Evolutionary conservation across 2,329 filamentous ascomycete species (phyloP).

Genomic region (Graphiopsis chlorocephala): DNA sequence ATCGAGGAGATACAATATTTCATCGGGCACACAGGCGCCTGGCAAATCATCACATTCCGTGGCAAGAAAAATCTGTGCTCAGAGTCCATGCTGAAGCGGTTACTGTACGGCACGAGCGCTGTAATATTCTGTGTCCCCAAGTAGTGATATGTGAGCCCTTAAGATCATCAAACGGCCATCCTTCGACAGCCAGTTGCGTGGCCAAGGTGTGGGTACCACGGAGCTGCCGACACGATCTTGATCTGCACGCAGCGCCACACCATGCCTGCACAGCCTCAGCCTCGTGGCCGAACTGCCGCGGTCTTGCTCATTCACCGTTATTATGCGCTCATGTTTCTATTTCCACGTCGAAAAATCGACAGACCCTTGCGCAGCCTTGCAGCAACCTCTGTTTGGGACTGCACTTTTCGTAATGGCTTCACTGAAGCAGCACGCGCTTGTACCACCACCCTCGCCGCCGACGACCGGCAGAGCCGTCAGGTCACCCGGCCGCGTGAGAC

Average conservation of each 20-base stretch:
- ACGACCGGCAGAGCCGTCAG: neutral
- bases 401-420: neutral
- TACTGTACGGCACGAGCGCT: neutral
- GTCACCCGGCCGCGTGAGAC: slow-evolving; percentile 3
- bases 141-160: neutral
- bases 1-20: neutral
- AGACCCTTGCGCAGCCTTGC: neutral
- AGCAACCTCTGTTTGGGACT: neutral
- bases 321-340: slow-evolving; percentile 15
- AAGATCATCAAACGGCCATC: slow-evolving; percentile 5
- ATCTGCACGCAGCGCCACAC: slow-evolving; percentile 14
- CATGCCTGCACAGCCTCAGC: neutral
- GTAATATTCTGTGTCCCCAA: neutral
- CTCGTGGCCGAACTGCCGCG: neutral
- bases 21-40: neutral
- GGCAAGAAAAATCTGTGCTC: neutral
- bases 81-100: neutral
- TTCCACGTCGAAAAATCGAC: neutral
- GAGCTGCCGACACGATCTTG: slow-evolving; percentile 8
- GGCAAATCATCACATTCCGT: neutral
- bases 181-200: slow-evolving; percentile 5
- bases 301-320: slow-evolving; percentile 3
- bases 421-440: slow-evolving; percentile 15
- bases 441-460: slow-evolving; percentile 12
- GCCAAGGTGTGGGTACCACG: slow-evolving; percentile 7